Base-by-base conservation (phyloP, 2,329 filamentous ascomycete species). In the Fusarium longipes region DNA sequence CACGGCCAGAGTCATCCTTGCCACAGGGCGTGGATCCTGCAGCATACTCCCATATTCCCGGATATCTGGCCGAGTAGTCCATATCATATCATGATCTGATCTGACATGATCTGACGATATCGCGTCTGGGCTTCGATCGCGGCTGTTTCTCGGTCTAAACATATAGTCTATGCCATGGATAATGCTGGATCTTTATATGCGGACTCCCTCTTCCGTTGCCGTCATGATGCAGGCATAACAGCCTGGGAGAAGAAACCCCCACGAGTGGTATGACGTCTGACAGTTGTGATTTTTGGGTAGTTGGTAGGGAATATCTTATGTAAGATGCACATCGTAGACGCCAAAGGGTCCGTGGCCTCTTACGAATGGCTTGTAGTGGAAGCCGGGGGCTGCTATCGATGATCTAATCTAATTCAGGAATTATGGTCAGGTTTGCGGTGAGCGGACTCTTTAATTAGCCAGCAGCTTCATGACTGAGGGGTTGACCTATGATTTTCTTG, bases 41-140 rank as follows among this genome's bases (percentile, higher is more conserved):
- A 24, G 24, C 25, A 24, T 18, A 64, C 58, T 15, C 55, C 55
- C 56, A 24, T 39, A 22, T 33, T 12, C 18, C 64, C 59, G 54
- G 65, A 6, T 61, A 67, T 67, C 59, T 67, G 48, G 40, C 64
- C 64, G 64, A 67, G 61, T 32, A 60, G 45, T 35, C 25, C 24
- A 25, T 36, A 20, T 32, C 52, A 43, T 64, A 39, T 22, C 53
- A 52, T 67, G 65, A 65, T 67, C 65, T 67, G 65, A 51, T 67
- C 63, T 67, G 58, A 18, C n/a, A 43, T 27, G 17, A 68, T 65
- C 59, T 59, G 58, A 67, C 44, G 35, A 57, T 48, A 38, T 48
- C 42, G 25, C 15, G 38, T 38, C n/a, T 39, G 32, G 40, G 17
- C 18, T 17, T 51, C 33, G 35, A 65, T 65, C 29, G 27, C 60